A percentile compares a stretch with the other conserved stretches of the same genome.
Conservation (phyloP, 164 flowering plant genomes). For the Aristolochia fimbriata region DNA sequence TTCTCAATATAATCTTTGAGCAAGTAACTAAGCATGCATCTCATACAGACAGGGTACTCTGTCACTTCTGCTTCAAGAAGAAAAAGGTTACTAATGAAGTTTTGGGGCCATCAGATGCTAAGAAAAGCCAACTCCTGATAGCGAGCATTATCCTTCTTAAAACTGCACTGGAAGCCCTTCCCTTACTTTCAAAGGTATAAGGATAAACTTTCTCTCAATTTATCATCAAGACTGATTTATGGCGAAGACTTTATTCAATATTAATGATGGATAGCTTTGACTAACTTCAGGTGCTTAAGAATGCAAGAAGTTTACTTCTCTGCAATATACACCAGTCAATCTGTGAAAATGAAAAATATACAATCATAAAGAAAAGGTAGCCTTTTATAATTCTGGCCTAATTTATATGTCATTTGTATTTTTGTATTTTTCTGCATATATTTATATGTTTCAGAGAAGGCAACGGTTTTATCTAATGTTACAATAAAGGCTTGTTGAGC, state of each 20-base stretch:
- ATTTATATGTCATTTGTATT: neutral
- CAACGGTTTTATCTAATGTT: too few relatives aligned
- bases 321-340: conserved; percentile 70
- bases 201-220: neutral
- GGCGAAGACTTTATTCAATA: too few relatives aligned
- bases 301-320: conserved; percentile 83
- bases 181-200: conserved; percentile 72
- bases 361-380: conserved; percentile 69
- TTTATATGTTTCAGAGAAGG: neutral
- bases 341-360: conserved; percentile 78
- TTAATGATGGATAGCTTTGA: too few relatives aligned
- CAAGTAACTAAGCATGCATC: neutral
- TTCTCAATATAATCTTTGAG: neutral
- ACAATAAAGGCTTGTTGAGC: too few relatives aligned
- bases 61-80: conserved; percentile 97
- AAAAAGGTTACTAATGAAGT: conserved; percentile 73
- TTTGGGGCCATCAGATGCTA: conserved; percentile 42
- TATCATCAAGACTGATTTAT: neutral
- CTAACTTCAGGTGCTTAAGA: conserved; percentile 68
- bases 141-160: conserved; percentile 93
- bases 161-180: conserved; percentile 91
- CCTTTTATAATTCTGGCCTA: neutral
- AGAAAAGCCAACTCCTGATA: conserved; percentile 72
- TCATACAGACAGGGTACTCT: conserved; percentile 81
- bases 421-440: neutral